Percentiles rank a stretch among this genome's conserved stretches.
phyloP scores from a whole-genome alignment of 2,329 filamentous ascomycete species.

The Hypocreales sp. region DNA sequence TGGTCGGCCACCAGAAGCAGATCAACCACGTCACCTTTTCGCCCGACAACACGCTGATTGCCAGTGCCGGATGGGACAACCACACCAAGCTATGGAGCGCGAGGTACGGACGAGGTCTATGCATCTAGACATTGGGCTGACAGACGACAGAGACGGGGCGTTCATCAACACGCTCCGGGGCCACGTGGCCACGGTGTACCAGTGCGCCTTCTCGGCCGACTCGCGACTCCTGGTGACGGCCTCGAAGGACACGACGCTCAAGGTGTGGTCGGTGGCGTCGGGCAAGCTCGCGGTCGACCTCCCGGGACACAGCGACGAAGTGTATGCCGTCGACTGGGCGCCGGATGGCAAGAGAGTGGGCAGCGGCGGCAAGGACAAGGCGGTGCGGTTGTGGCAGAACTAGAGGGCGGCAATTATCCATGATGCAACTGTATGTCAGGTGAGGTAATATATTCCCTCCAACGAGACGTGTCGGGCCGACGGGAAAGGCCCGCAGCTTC shows the following conservation, averaged over 20 bases:
- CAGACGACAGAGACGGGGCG: constrained; percentile 41
- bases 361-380: constrained; percentile 87
- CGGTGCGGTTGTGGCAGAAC: constrained; percentile 50
- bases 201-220: constrained; percentile 84
- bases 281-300: constrained; percentile 69
- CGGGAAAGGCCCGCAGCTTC: too few relatives aligned
- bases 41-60: constrained; percentile 75
- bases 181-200: constrained; percentile 82
- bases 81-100: constrained; percentile 87
- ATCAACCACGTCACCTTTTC: constrained; percentile 95
- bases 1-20: constrained; percentile 91
- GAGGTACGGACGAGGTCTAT: too few relatives aligned
- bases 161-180: constrained; percentile 81
- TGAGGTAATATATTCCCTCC: too few relatives aligned
- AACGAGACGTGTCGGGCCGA: too few relatives aligned
- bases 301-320: constrained; percentile 82
- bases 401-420: too few relatives aligned
- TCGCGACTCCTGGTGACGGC: constrained; percentile 76
- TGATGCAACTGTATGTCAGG: too few relatives aligned
- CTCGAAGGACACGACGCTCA: constrained; percentile 85
- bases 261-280: constrained; percentile 83
- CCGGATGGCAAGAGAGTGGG: constrained; percentile 78
- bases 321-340: constrained; percentile 91
- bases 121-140: too few relatives aligned
- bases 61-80: constrained; percentile 85